Percentiles rank a stretch among this genome's conserved stretches.
Evolutionary conservation across 257 asterid genomes (phyloP).

Genomic region (Primulina eburnea): DNA sequence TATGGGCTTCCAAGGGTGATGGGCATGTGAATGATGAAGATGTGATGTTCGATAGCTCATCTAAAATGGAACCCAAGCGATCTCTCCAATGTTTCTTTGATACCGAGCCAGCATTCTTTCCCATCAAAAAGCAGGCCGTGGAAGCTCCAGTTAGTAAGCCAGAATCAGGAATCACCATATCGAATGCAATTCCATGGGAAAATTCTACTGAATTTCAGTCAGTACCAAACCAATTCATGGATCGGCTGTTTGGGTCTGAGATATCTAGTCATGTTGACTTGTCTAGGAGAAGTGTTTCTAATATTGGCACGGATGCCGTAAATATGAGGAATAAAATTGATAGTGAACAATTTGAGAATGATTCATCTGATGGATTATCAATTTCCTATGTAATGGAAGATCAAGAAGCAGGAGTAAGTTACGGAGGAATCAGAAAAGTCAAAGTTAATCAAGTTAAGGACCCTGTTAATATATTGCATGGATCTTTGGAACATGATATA

Average conservation of each 20-base stretch:
- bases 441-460: conserved; percentile 43
- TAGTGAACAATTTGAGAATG: conserved; percentile 31
- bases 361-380: conserved; percentile 40
- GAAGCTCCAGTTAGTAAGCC: conserved; percentile 37
- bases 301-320: conserved; percentile 26
- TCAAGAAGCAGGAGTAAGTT: conserved; percentile 33
- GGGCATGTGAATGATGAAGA: conserved; percentile 39
- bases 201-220: conserved; percentile 34
- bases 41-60: conserved; percentile 32
- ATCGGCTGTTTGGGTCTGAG: conserved; percentile 41
- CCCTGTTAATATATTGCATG: conserved; percentile 30
- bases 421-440: conserved; percentile 38
- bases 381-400: conserved; percentile 41
- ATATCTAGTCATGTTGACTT: conserved; percentile 24
- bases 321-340: conserved; percentile 22
- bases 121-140: conserved; percentile 43
- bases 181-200: conserved; percentile 38
- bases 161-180: conserved; percentile 28
- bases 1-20: conserved; percentile 43
- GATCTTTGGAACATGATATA: conserved; percentile 27
- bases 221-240: conserved; percentile 38
- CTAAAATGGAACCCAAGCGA: conserved; percentile 37
- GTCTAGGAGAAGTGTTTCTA: conserved; percentile 28
- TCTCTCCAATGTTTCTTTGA: conserved; percentile 34
- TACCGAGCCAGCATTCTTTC: conserved; percentile 33